Conservation (phyloP, 2,329 filamentous ascomycete species). For the Hypoxylon sp. region DNA sequence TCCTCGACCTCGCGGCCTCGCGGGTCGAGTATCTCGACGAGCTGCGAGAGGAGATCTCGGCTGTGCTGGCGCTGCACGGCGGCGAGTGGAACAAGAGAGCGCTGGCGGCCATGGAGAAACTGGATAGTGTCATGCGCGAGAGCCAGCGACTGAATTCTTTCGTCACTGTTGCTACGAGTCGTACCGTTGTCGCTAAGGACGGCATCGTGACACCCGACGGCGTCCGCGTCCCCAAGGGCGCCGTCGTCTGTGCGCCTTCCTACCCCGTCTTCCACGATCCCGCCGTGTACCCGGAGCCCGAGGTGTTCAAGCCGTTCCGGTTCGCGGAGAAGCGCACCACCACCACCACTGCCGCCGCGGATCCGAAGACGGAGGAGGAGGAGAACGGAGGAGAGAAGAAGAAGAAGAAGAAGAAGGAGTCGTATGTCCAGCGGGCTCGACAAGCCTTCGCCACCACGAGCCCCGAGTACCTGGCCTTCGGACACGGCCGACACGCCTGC, state of each 20-base stretch:
- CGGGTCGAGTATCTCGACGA: constrained; percentile 51
- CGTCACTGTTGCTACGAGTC: constrained; percentile 40
- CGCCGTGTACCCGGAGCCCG: constrained; percentile 57
- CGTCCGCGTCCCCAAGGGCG: constrained; percentile 44
- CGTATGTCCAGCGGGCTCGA: constrained; percentile 36
- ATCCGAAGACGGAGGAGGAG: too few species aligned
- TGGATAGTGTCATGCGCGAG: constrained; percentile 55
- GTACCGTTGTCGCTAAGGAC: constrained; percentile 37
- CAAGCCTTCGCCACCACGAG: constrained; percentile 45
- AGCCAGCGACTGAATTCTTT: constrained; percentile 49
- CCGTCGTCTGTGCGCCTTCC: constrained; percentile 41
- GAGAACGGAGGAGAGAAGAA: not conserved
- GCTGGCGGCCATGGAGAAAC: constrained; percentile 48
- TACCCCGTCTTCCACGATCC: constrained; percentile 50
- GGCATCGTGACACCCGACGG: constrained; percentile 49
- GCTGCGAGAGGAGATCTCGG: constrained; percentile 54
- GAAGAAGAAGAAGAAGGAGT: not conserved
- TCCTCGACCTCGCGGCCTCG: constrained; percentile 55
- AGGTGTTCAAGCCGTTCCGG: constrained; percentile 40
- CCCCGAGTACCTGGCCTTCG: constrained; percentile 48
- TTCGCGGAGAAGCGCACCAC: constrained; percentile 34
- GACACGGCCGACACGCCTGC: constrained; percentile 51
- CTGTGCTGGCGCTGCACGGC: constrained; percentile 42
- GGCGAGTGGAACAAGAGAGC: constrained; percentile 47
- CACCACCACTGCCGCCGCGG: not conserved